Evolutionary conservation across 2,329 filamentous ascomycete genomes (phyloP).

Genomic region (Pseudocercospora macadamiae): DNA sequence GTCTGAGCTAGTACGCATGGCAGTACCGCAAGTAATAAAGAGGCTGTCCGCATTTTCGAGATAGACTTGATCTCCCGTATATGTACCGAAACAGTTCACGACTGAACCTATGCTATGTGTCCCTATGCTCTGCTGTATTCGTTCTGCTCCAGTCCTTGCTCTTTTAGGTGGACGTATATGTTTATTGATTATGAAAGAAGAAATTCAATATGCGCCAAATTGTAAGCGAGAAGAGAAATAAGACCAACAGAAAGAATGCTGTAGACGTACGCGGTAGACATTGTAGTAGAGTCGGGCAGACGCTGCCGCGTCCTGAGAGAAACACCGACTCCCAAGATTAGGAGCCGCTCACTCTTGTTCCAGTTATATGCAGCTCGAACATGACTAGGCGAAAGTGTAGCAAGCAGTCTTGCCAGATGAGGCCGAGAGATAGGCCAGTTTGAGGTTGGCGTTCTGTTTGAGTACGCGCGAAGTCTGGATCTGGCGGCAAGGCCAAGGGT

Average conservation of each 20-base stretch:
- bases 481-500: no score
- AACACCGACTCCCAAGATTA: background rate
- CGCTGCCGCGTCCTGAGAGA: background rate
- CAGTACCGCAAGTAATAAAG: conserved; percentile 13
- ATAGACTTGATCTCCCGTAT: background rate
- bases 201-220: background rate
- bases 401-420: background rate
- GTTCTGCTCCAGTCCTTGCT: conserved; percentile 2
- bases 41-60: conserved; percentile 14
- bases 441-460: conserved; percentile 2
- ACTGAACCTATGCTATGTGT: background rate
- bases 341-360: conserved; percentile 7
- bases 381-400: conserved; percentile 9
- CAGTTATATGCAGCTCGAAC: conserved; percentile 8
- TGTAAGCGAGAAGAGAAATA: background rate
- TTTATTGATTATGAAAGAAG: background rate
- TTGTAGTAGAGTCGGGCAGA: background rate
- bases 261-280: background rate
- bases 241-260: conserved; percentile 6
- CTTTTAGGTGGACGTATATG: conserved; percentile 3
- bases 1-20: conserved; percentile 24
- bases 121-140: conserved; percentile 6
- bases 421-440: background rate
- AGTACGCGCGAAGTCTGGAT: conserved; percentile 6
- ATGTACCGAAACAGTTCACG: background rate